Base-by-base conservation (phyloP, 306 rosid genomes). In the Acacia crassicarpa region DNA sequence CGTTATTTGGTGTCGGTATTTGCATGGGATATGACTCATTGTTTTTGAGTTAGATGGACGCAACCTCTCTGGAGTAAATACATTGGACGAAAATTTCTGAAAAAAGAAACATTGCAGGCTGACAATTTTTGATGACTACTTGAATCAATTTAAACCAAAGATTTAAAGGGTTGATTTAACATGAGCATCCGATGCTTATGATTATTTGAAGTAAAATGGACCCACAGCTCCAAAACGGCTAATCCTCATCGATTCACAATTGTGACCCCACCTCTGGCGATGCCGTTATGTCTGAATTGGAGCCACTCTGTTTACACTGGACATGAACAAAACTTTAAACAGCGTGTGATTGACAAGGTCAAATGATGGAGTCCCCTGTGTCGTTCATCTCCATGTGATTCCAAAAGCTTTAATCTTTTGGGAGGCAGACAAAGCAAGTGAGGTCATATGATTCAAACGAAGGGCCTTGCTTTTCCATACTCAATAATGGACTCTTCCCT, bases 401-500 rank as follows among this genome's bases (percentile, higher is more conserved):
- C 78, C 62, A 78, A 59, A 51, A 19, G 85, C 83, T 35, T 83
- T 78, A 62, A 67, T 43, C 43, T 63, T 58, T 75, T 43, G 40
- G 20, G 74, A 81, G 84, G 84, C 75, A 78, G 90, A 81, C 88
- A 79, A 70, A 78, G 84, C 82, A 75, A 84, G 71, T 80, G 76
- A 74, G 79, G 20, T 41, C 82, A 44, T 49, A 58, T 77, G 23
- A 15, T 69, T 67, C 72, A 4, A 27, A 4, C 9, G 27, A 54
- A 73, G 40, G 74, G 76, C 67, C 75, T 38, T 61, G 75, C 81
- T 81, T 87, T 87, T 87, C 87, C 48, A 81, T 25, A 69, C 80
- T 65, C 79, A 84, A 84, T 76, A 46, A 87, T 84, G 82, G 74
- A 76, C 27, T 71, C 75, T 71, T 45, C 75, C 75, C 54, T 23